Conservation (phyloP, 208 protist species). For the Lotmaria passim region DNA sequence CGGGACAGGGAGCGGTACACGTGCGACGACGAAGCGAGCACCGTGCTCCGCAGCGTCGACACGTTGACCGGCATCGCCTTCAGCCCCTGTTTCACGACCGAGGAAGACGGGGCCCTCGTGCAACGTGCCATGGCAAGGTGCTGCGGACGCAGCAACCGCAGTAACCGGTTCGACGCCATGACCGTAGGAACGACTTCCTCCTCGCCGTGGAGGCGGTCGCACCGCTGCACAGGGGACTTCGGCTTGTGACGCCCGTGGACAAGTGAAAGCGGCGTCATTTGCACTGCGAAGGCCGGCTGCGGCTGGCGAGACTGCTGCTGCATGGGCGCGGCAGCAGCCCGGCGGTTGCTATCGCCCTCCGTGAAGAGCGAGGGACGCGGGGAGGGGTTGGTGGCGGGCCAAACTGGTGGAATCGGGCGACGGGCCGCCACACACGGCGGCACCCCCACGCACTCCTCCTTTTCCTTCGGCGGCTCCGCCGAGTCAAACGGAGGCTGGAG, state of each 20-base stretch:
- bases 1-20: constrained; percentile 5
- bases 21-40: background rate
- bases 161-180: background rate
- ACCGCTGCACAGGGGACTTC: background rate
- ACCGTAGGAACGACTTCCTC: constrained; percentile 6
- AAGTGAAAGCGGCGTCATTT: constrained; percentile 5
- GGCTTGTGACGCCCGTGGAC: background rate
- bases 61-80: background rate
- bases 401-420: background rate
- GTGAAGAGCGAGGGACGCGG: background rate
- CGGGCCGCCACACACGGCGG: background rate
- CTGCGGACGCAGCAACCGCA: background rate
- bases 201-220: background rate
- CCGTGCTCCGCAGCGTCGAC: background rate
- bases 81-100: too few species aligned
- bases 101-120: background rate
- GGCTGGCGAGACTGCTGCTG: background rate
- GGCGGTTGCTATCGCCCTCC: background rate
- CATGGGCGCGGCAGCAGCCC: background rate
- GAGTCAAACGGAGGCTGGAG: background rate
- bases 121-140: background rate
- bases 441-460: background rate
- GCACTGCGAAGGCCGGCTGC: background rate
- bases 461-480: background rate
- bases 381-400: background rate